Evolutionary conservation across 1,139 yeast species (phyloP).

Genomic region (Pichia sp.): DNA sequence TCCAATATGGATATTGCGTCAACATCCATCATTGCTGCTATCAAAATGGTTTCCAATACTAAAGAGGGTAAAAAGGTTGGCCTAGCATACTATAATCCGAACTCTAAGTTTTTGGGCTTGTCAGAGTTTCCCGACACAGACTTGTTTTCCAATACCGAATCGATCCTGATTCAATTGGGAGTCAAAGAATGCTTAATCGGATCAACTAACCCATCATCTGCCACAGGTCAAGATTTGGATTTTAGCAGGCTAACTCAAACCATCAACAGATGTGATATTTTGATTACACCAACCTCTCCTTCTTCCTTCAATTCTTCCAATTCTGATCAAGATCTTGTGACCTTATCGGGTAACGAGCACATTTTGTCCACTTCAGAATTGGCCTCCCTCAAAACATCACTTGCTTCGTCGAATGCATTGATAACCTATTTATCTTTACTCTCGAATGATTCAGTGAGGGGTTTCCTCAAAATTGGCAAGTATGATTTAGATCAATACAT

Average conservation of each 20-base stretch:
- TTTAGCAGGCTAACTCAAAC: slow-evolving; percentile 46
- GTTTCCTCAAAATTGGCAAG: slow-evolving; percentile 44
- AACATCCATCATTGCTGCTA: slow-evolving; percentile 66
- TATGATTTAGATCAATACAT: slow-evolving; percentile 71
- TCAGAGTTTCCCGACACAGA: slow-evolving; percentile 85
- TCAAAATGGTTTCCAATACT: slow-evolving; percentile 41
- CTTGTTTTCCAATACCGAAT: slow-evolving; percentile 75
- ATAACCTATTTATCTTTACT: slow-evolving; percentile 57
- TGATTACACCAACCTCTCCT: slow-evolving; percentile 52
- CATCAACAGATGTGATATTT: slow-evolving; percentile 68
- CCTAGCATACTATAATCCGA: slow-evolving; percentile 71
- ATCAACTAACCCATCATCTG: slow-evolving; percentile 26
- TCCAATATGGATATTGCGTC: slow-evolving; percentile 32
- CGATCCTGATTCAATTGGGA: slow-evolving; percentile 78
- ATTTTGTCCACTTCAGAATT: slow-evolving; percentile 53
- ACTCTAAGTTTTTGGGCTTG: slow-evolving; percentile 56
- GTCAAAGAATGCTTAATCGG: slow-evolving; percentile 77
- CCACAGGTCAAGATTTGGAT: slow-evolving; percentile 28
- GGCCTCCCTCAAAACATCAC: slow-evolving; percentile 28
- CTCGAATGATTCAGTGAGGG: slow-evolving; percentile 45
- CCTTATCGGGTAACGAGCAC: slow-evolving; percentile 50
- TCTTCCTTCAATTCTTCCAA: slow-evolving; percentile 52
- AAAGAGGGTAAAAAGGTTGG: slow-evolving; percentile 55
- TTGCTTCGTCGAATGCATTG: slow-evolving; percentile 54
- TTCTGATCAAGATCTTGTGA: slow-evolving; percentile 64